Conservation (phyloP, 2,329 filamentous ascomycete genomes). For the Diaporthe australafricana region DNA sequence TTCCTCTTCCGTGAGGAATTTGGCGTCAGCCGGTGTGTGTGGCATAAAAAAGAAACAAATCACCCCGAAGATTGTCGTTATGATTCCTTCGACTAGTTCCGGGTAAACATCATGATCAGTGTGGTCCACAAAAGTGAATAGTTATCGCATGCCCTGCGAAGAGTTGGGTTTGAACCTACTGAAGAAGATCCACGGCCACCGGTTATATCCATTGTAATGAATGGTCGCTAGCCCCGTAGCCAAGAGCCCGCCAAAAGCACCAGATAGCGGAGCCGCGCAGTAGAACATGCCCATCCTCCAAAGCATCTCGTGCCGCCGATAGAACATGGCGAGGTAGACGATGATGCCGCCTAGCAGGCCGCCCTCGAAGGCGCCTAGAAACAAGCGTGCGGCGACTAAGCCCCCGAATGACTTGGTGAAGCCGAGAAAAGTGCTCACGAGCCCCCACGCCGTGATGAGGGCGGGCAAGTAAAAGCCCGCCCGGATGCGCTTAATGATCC, state of each 20-base stretch:
- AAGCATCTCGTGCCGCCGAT: conserved; percentile 72
- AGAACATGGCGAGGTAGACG: conserved; percentile 62
- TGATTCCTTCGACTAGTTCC: conserved; percentile 62
- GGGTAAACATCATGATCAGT: not conserved
- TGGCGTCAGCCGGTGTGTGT: conserved; percentile 42
- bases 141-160: not conserved
- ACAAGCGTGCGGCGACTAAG: conserved; percentile 51
- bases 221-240: conserved; percentile 67
- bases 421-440: conserved; percentile 42
- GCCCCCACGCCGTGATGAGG: conserved; percentile 66
- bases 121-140: not conserved
- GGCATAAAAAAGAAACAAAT: conserved; percentile 62
- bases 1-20: conserved; percentile 44
- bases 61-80: conserved; percentile 70
- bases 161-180: conserved; percentile 35
- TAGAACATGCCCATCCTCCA: conserved; percentile 68
- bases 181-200: conserved; percentile 64
- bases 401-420: conserved; percentile 42
- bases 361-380: conserved; percentile 66
- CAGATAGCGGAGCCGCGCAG: conserved; percentile 75
- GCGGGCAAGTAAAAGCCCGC: conserved; percentile 73
- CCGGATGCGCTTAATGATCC: conserved; percentile 71
- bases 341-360: conserved; percentile 69
- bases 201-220: conserved; percentile 52
- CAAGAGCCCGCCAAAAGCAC: conserved; percentile 72